These are phyloP conservation scores for Fusarium verrucosum DNA, from an alignment of 2,329 filamentous ascomycete species.

Conservation along the genomic window DNA sequence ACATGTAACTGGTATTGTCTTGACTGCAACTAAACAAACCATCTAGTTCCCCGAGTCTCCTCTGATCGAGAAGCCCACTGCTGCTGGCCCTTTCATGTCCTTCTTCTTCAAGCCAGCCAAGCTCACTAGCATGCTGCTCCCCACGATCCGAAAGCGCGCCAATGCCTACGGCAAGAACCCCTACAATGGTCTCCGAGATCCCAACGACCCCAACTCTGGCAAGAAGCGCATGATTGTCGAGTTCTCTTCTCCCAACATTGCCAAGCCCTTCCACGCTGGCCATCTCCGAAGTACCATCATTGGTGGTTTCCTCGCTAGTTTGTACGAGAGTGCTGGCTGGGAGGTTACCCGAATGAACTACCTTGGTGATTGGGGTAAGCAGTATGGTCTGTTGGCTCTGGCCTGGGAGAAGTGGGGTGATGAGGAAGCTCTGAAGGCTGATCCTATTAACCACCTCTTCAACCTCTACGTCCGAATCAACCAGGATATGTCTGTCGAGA, in stretches of 20 bases:
- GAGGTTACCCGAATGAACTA: constrained; percentile 76
- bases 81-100: constrained; percentile 74
- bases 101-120: constrained; percentile 82
- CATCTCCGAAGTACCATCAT: constrained; percentile 83
- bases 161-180: constrained; percentile 63
- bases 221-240: constrained; percentile 78
- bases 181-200: constrained; percentile 68
- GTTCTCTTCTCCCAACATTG: constrained; percentile 87
- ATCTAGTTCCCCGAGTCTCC: constrained; percentile 76
- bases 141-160: constrained; percentile 71
- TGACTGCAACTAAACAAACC: constrained; percentile 8
- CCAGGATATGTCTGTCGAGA: constrained; percentile 71
- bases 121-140: constrained; percentile 72
- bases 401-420: constrained; percentile 79
- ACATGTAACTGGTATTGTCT: background rate
- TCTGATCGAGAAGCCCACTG: constrained; percentile 74
- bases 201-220: constrained; percentile 66
- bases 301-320: constrained; percentile 77
- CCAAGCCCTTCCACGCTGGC: constrained; percentile 83
- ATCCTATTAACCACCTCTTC: constrained; percentile 84
- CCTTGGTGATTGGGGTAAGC: constrained; percentile 46
- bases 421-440: constrained; percentile 73
- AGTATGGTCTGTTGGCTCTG: constrained; percentile 60
- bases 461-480: constrained; percentile 85
- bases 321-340: constrained; percentile 77